Base-by-base conservation (phyloP, 176 grass and related monocot genomes). In the Oryza brachyantha region DNA sequence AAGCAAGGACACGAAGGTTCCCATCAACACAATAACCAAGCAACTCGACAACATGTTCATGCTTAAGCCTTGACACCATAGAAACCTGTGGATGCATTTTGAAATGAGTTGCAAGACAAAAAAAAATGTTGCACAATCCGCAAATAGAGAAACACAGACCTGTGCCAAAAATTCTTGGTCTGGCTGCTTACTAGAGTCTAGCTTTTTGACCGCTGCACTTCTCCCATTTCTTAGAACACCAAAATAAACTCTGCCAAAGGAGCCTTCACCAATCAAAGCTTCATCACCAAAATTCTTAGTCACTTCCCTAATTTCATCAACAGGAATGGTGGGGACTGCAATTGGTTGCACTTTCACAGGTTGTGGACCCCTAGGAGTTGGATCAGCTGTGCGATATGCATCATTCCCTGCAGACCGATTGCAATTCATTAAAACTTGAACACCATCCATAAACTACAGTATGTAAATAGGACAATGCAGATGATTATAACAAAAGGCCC, bases 101-200 rank as follows among this genome's bases (percentile, higher is more conserved):
- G 67, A 55, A 66, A 67, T 73, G 63, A 70, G n/a, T 50, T 16
- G 32, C 39, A 73, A 73, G 1, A 68, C 37, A 8, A 68, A 67
- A 52, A n/a, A n/a, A n/a, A n/a, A n/a, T n/a, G n/a, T n/a, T n/a
- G n/a, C n/a, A n/a, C n/a, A n/a, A n/a, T n/a, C n/a, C n/a, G n/a
- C n/a, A n/a, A n/a, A n/a, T n/a, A n/a, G n/a, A n/a, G n/a, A 57
- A 73, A 76, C 25, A 77, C 74, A 14, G 52, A 96, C 89, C 87
- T 96, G 93, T 7, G 87, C 84, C 36, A 90, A 73, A 67, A 92
- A 88, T 83, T 96, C 93, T 87, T 96, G 89, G 26, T 96, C 93
- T n/a, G 93, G 89, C 74, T 96, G 93, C 84, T 96, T 96, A 64
- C 90, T 96, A 21, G 93, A 85, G 73, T 96, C 89, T 77, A 96